phyloP scores from a whole-genome alignment of 306 rosid species.

The Herpetospermum pedunculosum region DNA sequence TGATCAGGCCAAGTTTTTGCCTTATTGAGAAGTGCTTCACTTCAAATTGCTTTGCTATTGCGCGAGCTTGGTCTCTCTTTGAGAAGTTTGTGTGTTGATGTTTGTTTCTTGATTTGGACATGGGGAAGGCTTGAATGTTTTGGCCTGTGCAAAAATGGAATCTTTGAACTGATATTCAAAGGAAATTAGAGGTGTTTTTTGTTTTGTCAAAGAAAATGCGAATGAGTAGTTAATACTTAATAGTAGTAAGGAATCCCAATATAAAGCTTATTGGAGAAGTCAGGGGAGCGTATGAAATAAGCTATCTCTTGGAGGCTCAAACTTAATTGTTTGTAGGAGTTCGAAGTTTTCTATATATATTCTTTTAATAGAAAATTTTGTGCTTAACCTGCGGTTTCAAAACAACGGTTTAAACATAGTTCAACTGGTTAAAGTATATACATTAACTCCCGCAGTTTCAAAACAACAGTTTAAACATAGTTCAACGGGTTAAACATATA shows the following conservation, averaged over 20 bases:
- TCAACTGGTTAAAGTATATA: no score
- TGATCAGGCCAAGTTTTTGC: not conserved
- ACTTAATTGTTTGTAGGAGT: no score
- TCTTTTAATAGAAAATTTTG: no score
- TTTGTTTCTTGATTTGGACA: not conserved
- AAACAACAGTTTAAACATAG: no score
- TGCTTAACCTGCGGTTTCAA: no score
- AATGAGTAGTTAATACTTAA: not conserved
- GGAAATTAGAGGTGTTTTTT: not conserved
- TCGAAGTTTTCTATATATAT: no score
- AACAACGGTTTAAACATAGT: no score
- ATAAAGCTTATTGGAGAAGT: not conserved
- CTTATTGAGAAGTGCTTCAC: not conserved
- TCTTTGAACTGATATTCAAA: not conserved
- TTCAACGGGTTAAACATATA: no score
- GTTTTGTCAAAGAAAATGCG: not conserved
- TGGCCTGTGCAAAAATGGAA: not conserved
- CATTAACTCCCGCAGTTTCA: no score
- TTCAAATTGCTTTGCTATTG: not conserved
- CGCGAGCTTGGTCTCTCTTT: not conserved
- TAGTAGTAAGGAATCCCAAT: not conserved
- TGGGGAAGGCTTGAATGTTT: not conserved
- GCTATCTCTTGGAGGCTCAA: not conserved
- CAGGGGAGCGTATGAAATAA: not conserved
- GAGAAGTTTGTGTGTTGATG: not conserved